Evolutionary conservation across 805 yeast genomes (phyloP), one percentile per base, ranked within the genome.

Genomic region (Ogataea zsoltii): DNA sequence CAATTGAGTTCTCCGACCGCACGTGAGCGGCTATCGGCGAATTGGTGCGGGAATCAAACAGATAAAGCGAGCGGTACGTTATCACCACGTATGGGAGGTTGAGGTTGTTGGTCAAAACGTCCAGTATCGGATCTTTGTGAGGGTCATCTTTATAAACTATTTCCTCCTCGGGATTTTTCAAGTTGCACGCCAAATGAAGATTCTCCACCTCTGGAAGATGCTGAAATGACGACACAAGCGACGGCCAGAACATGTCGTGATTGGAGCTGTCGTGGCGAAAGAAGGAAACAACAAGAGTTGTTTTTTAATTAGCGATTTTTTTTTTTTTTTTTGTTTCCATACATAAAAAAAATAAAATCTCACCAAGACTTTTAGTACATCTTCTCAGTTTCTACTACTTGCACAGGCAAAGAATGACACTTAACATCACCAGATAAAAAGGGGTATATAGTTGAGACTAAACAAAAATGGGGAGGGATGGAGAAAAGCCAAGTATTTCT

Each of bases 11-110:
- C 17, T 56, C 54, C 0, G 75, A 62, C 44, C 86, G 60, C 6
- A 67, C 61, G 52, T 78, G 80, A 2, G 70, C 69, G 9, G 76
- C 72, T 4, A 80, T 61, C 1, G 82, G 80, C 12, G 75, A 62
- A 38, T 72, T 62, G 3, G 79, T 75, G 48, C 60, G 54, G 17
- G 67, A 64, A 45, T 73, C 69, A 56, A 61, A 72, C 28, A 74
- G 41, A 48, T 69, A 72, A 3, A 73, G 41, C 4, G 69, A 61
- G n/a, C 69, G 48, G 42, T 59, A 56, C 2, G 77, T 73, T 10
- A 71, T 41, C 4, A 65, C 58, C 1, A 62, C 61, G 26, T 68
- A 56, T 4, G 73, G 67, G 23, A 57, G 51, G 17, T 44, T 41
- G 14, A 42, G 41, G 10, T 42, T 35, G 40, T 50, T 46, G 36